phyloP scores from a whole-genome alignment of 352 stramenopile species.

The Phytophthora crassamura region DNA sequence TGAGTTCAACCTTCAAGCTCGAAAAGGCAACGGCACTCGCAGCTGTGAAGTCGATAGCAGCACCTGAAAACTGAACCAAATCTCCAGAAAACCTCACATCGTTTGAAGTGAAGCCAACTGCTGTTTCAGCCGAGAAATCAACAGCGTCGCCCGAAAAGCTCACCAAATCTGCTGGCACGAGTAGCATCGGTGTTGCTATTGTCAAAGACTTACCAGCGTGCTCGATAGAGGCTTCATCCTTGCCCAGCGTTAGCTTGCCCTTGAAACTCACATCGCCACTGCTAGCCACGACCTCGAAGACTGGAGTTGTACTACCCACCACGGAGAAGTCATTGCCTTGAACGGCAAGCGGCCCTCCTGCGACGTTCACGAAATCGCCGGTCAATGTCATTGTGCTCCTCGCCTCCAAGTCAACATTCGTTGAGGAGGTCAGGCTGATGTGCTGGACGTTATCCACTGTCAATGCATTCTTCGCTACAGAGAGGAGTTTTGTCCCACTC shows the following conservation, averaged over 20 bases:
- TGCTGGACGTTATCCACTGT: slow-evolving; percentile 44
- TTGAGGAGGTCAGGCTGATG: slow-evolving; percentile 38
- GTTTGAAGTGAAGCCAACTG: neutral
- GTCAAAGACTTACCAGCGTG: slow-evolving; percentile 45
- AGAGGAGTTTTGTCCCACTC: slow-evolving; percentile 33
- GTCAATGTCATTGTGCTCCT: slow-evolving; percentile 44
- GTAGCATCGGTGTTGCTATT: slow-evolving; percentile 28
- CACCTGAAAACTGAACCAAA: too few relatives aligned
- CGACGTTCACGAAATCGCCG: slow-evolving; percentile 24
- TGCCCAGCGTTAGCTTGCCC: slow-evolving; percentile 34
- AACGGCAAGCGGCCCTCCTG: slow-evolving; percentile 36
- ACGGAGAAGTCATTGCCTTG: slow-evolving; percentile 39
- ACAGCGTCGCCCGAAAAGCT: slow-evolving; percentile 18
- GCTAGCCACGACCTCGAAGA: slow-evolving; percentile 27
- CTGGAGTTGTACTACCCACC: neutral
- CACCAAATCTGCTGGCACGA: slow-evolving; percentile 14
- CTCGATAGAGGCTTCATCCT: slow-evolving; percentile 27
- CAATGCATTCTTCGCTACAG: slow-evolving; percentile 38
- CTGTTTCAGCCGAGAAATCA: slow-evolving; percentile 15
- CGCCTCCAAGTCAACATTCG: slow-evolving; percentile 42
- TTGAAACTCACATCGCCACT: slow-evolving; percentile 37
- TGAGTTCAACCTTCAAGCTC: neutral
- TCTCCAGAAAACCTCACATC: too few relatives aligned
- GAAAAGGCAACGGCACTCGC: neutral
- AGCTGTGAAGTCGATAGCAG: too few relatives aligned